These are phyloP conservation scores for Penicillium malachiteum DNA, from an alignment of 495 filamentous ascomycete genomes.

Conservation along the genomic window DNA sequence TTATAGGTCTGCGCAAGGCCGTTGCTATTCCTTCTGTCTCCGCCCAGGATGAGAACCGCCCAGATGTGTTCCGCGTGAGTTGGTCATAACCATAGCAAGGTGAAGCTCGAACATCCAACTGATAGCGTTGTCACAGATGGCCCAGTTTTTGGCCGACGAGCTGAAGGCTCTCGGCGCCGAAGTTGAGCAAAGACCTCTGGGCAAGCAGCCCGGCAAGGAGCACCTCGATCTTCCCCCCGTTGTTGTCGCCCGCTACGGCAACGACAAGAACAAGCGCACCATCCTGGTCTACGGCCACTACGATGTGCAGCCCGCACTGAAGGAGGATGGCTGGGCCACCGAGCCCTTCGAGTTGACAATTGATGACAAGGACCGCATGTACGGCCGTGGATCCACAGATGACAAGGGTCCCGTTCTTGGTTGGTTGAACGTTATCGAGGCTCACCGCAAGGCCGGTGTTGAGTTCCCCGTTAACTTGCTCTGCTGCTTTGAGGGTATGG, in stretches of 20 bases:
- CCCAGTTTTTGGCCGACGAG: constrained; percentile 80
- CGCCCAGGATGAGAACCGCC: constrained; percentile 80
- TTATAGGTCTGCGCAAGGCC: constrained; percentile 70
- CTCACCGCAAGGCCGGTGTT: constrained; percentile 89
- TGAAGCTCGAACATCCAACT: neutral
- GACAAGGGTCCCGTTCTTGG: constrained; percentile 98
- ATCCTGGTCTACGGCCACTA: constrained; percentile 98
- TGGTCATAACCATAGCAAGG: neutral
- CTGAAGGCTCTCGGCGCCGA: constrained; percentile 79
- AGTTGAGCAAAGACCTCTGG: constrained; percentile 79
- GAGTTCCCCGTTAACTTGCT: constrained; percentile 97
- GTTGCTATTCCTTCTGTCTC: constrained; percentile 96
- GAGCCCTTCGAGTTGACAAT: constrained; percentile 91
- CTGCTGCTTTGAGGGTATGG: constrained; percentile 99
- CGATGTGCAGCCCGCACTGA: constrained; percentile 93
- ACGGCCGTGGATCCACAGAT: constrained; percentile 90
- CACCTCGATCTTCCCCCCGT: constrained; percentile 91
- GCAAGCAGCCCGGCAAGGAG: constrained; percentile 86
- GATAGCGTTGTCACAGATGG: constrained; percentile 64
- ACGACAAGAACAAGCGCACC: constrained; percentile 85
- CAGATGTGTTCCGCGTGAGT: constrained; percentile 75
- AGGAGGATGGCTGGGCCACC: constrained; percentile 93
- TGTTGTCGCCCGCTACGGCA: constrained; percentile 86
- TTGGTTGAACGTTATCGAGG: constrained; percentile 97
- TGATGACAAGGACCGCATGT: constrained; percentile 90